Conservation (phyloP, 345 rosid species). For the Bruguiera gymnorhiza region DNA sequence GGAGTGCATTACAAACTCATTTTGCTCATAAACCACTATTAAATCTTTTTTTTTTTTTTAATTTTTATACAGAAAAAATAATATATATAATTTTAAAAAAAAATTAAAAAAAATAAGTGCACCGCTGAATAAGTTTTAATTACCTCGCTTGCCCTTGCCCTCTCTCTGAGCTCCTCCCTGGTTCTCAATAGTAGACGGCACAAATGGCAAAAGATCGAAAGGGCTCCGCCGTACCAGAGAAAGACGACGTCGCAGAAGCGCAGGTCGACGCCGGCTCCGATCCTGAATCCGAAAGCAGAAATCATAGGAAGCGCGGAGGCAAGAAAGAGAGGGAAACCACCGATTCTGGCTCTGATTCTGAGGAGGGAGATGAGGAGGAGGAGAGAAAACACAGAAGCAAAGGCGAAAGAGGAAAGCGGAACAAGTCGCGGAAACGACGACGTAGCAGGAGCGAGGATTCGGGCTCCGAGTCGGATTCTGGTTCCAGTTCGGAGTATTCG, state of each 20-base stretch:
- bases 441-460: constrained; percentile 31
- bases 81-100: no score
- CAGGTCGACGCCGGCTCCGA: constrained; percentile 5
- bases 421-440: neutral
- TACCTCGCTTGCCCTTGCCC: no score
- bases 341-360: constrained; percentile 17
- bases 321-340: neutral
- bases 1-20: no score
- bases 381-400: neutral
- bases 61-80: no score
- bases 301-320: no score
- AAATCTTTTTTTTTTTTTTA: no score
- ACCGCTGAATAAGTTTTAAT: no score
- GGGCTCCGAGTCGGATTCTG: constrained; percentile 17
- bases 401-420: constrained; percentile 2
- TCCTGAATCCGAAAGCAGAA: constrained; percentile 1
- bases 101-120: no score
- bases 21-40: no score
- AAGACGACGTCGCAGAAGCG: constrained; percentile 5
- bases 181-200: neutral
- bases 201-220: constrained; percentile 37
- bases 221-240: constrained; percentile 12
- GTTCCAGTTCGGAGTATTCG: no score
- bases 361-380: constrained; percentile 25
- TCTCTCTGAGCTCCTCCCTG: no score